Percentiles rank a stretch among this genome's conserved stretches.
Evolutionary conservation across 2,329 filamentous ascomycete species (phyloP).

Genomic region (Myriosclerotinia scirpicola): DNA sequence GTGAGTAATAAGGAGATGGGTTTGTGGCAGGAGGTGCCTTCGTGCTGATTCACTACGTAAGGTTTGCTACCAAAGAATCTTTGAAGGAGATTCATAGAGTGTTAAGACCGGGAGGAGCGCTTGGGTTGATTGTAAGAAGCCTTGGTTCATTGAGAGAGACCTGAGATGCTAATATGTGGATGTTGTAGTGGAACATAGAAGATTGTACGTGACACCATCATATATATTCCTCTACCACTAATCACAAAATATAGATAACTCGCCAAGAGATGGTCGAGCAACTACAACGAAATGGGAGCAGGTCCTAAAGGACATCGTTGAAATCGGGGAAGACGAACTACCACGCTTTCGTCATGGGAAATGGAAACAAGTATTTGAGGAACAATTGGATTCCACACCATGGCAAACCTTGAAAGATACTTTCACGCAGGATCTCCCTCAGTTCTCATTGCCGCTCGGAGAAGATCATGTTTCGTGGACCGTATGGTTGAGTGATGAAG

Average conservation of each 20-base stretch:
- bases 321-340: slow-evolving; percentile 55
- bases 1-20: slow-evolving; percentile 25
- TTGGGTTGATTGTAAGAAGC: slow-evolving; percentile 56
- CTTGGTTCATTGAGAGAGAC: background rate
- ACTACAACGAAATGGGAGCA: slow-evolving; percentile 61
- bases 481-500: slow-evolving; percentile 57
- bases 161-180: slow-evolving; percentile 9
- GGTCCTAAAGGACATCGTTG: slow-evolving; percentile 59
- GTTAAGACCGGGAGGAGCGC: slow-evolving; percentile 56
- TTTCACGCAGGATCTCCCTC: slow-evolving; percentile 44
- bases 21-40: background rate
- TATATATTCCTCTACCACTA: slow-evolving; percentile 22
- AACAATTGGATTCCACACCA: slow-evolving; percentile 54
- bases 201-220: slow-evolving; percentile 53
- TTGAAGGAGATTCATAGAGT: slow-evolving; percentile 67
- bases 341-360: slow-evolving; percentile 64
- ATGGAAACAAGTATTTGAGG: slow-evolving; percentile 66
- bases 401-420: slow-evolving; percentile 51
- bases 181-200: slow-evolving; percentile 63
- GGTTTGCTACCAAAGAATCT: slow-evolving; percentile 66
- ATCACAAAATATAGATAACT: slow-evolving; percentile 55
- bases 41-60: slow-evolving; percentile 17
- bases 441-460: slow-evolving; percentile 62
- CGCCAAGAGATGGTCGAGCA: slow-evolving; percentile 53
- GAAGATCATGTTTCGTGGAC: slow-evolving; percentile 58